Conservation (phyloP, 371 early-diverging fungal genomes). For the Basidiobolus meristosporus region DNA sequence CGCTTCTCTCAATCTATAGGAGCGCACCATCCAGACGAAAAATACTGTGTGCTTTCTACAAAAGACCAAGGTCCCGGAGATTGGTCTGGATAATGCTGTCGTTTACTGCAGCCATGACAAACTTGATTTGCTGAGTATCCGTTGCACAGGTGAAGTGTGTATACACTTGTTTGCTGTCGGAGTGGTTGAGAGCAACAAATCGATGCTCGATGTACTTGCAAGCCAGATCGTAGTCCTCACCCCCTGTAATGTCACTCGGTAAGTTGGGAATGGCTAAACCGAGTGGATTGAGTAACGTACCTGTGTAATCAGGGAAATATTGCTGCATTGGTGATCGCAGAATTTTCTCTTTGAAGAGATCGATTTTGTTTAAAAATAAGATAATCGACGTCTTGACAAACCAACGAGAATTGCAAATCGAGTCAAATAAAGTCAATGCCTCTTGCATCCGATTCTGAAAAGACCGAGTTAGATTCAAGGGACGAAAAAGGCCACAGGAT, state of each 20-base stretch:
- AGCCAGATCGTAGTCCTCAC: slow-evolving; percentile 54
- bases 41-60: slow-evolving; percentile 32
- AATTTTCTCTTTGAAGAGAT: slow-evolving; percentile 80
- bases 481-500: background rate
- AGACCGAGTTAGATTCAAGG: background rate
- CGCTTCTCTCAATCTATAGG: too few species aligned
- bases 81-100: slow-evolving; percentile 87
- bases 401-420: slow-evolving; percentile 90
- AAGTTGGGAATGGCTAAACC: background rate
- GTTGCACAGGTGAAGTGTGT: slow-evolving; percentile 94
- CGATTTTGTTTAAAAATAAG: slow-evolving; percentile 92
- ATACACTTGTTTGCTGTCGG: slow-evolving; percentile 70
- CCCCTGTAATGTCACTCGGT: slow-evolving; percentile 14
- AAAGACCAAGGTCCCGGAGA: slow-evolving; percentile 66
- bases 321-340: slow-evolving; percentile 52
- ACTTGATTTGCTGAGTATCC: slow-evolving; percentile 90
- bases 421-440: slow-evolving; percentile 84
- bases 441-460: slow-evolving; percentile 86
- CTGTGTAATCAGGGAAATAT: slow-evolving; percentile 69
- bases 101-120: slow-evolving; percentile 89
- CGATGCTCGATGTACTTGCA: slow-evolving; percentile 70
- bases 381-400: slow-evolving; percentile 84
- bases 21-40: too few species aligned
- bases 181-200: slow-evolving; percentile 64
- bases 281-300: slow-evolving; percentile 9